phyloP scores from a whole-genome alignment of 176 grass and related monocot genomes.

The Hordeum vulgare region DNA sequence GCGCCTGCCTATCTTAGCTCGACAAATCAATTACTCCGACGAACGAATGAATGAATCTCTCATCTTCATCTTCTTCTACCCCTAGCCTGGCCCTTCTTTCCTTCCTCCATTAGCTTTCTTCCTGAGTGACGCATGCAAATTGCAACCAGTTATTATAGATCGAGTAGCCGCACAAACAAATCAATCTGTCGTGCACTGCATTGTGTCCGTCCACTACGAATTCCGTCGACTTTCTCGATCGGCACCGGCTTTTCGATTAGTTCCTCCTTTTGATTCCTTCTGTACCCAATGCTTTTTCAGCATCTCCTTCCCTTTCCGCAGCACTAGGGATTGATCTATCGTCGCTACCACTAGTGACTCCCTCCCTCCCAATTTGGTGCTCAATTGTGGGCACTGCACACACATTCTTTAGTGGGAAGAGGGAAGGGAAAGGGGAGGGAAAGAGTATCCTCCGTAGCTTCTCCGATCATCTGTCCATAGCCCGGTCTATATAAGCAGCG shows the following conservation, averaged over 20 bases:
- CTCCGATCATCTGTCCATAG: neutral
- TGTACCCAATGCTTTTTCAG: constrained; percentile 21
- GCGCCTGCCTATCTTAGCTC: too few relatives aligned
- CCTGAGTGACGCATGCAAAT: neutral
- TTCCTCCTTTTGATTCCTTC: neutral
- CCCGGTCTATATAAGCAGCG: constrained; percentile 11
- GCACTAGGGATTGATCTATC: constrained; percentile 1
- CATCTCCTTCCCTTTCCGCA: neutral
- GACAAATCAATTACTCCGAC: too few relatives aligned
- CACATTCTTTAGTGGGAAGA: neutral
- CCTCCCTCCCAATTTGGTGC: neutral
- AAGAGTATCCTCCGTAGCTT: neutral
- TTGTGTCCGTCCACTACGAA: neutral
- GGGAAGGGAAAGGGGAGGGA: neutral
- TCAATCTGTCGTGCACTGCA: neutral
- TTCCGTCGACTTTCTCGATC: neutral
- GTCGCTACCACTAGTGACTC: too few relatives aligned
- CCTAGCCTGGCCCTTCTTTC: too few relatives aligned
- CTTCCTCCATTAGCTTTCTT: neutral
- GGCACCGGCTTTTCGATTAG: neutral
- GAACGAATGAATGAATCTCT: neutral
- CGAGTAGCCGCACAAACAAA: neutral
- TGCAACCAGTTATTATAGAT: neutral
- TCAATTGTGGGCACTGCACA: too few relatives aligned
- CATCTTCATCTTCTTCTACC: neutral